These are phyloP conservation scores for Asparagopsis taxiformis DNA, from an alignment of 31 red algal species.

Conservation along the genomic window DNA sequence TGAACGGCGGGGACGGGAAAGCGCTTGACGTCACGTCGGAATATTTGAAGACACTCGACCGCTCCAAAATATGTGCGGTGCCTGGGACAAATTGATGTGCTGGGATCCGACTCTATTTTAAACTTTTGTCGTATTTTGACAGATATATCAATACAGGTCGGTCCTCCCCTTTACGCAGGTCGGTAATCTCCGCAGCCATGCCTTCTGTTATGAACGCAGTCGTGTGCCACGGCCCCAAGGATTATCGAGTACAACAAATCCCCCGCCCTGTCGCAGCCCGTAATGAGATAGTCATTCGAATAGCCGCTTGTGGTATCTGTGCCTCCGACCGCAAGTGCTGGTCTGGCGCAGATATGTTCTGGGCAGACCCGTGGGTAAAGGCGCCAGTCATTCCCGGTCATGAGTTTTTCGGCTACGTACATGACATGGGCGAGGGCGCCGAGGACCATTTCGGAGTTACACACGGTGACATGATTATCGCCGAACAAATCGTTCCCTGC, in stretches of 20 bases:
- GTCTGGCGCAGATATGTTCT: conserved; percentile 64
- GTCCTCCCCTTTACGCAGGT: too few species aligned
- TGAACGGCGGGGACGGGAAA: too few species aligned
- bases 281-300: conserved; percentile 52
- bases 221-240: conserved; percentile 52
- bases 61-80: too few species aligned
- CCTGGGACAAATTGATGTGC: too few species aligned
- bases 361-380: conserved; percentile 74
- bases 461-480: conserved; percentile 60
- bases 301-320: conserved; percentile 69
- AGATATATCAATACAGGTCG: too few species aligned
- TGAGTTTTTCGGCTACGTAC: conserved; percentile 72
- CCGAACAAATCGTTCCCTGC: conserved; percentile 83
- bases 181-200: too few species aligned
- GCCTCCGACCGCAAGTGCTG: conserved; percentile 81
- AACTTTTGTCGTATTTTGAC: too few species aligned
- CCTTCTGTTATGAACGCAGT: conserved; percentile 50
- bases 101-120: too few species aligned
- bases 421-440: conserved; percentile 15
- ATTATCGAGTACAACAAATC: conserved; percentile 24
- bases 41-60: too few species aligned
- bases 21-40: too few species aligned
- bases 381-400: conserved; percentile 76
- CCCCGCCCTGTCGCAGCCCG: conserved; percentile 21
- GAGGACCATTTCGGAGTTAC: too few species aligned